Percentiles rank a stretch among this genome's conserved stretches.
Conservation (phyloP, 257 asterid genomes). For the Asclepias syriaca region DNA sequence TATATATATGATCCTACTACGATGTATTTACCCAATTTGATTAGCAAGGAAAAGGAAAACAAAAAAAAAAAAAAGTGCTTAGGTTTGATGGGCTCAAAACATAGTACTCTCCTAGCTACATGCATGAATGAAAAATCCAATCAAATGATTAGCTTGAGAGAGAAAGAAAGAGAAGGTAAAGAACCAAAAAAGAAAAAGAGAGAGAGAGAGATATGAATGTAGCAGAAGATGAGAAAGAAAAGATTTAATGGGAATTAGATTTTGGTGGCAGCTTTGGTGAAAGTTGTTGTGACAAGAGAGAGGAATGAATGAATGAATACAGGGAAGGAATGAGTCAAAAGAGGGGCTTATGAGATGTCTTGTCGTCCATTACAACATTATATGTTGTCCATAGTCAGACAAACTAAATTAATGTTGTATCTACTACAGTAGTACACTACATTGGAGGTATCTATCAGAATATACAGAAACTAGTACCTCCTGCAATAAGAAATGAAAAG, state of each 20-base stretch:
- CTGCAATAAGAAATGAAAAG: too few species aligned
- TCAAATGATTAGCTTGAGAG: constrained; percentile 12
- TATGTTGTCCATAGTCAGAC: constrained; percentile 10
- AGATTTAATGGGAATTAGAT: neutral
- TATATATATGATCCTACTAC: neutral
- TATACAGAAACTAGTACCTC: neutral
- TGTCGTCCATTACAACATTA: constrained; percentile 24
- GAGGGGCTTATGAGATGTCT: constrained; percentile 28
- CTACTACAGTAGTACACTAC: neutral
- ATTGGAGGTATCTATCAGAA: neutral
- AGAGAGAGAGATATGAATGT: neutral
- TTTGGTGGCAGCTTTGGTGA: constrained; percentile 16
- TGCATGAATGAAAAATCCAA: neutral
- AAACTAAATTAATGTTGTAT: neutral
- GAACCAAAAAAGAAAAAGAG: neutral
- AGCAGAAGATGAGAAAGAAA: neutral
- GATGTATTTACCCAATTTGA: neutral
- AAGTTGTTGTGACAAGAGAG: constrained; percentile 17
- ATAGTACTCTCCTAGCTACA: neutral
- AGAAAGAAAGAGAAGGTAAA: neutral
- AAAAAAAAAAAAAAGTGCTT: neutral
- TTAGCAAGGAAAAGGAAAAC: neutral
- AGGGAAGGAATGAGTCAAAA: constrained; percentile 18
- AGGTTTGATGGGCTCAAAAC: constrained; percentile 1
- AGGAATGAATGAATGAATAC: neutral